Conservation (phyloP, 2,329 filamentous ascomycete species). For the Fusarium buxicola region DNA sequence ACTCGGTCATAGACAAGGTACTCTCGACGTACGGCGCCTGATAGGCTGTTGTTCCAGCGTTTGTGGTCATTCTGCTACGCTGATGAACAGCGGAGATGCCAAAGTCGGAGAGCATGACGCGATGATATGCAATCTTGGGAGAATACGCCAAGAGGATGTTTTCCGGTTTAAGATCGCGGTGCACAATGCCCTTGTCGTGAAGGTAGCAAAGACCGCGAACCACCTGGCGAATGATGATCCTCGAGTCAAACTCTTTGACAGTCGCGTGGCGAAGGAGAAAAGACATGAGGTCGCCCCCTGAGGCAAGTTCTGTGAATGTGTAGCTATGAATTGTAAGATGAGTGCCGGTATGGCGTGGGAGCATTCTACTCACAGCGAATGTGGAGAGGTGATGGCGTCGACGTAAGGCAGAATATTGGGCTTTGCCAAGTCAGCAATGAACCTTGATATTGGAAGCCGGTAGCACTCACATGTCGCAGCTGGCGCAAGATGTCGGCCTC, state of each 20-base stretch:
- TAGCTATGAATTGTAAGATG: constrained; percentile 53
- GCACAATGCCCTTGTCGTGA: constrained; percentile 61
- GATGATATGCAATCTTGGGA: constrained; percentile 55
- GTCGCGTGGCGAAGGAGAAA: constrained; percentile 54
- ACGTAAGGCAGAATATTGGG: constrained; percentile 66
- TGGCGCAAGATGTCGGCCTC: constrained; percentile 66
- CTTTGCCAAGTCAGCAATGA: constrained; percentile 49
- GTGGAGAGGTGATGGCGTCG: constrained; percentile 61
- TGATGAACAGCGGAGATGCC: constrained; percentile 59
- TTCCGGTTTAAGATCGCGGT: constrained; percentile 66
- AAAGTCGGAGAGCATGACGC: constrained; percentile 65
- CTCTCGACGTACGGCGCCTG: constrained; percentile 59
- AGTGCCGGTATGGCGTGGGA: background rate
- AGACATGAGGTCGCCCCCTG: constrained; percentile 66
- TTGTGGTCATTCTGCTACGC: constrained; percentile 56
- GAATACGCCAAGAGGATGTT: constrained; percentile 64
- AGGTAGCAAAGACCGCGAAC: constrained; percentile 60
- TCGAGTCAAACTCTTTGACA: constrained; percentile 56
- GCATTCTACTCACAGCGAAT: constrained; percentile 56
- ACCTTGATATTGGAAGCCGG: background rate
- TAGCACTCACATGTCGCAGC: constrained; percentile 62
- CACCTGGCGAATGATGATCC: constrained; percentile 61
- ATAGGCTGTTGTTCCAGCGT: constrained; percentile 60
- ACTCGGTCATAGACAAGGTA: background rate
- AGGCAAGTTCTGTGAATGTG: constrained; percentile 68